Evolutionary conservation across 116 monocot genomes (phyloP).

Genomic region (Papilionanthe hybrid): DNA sequence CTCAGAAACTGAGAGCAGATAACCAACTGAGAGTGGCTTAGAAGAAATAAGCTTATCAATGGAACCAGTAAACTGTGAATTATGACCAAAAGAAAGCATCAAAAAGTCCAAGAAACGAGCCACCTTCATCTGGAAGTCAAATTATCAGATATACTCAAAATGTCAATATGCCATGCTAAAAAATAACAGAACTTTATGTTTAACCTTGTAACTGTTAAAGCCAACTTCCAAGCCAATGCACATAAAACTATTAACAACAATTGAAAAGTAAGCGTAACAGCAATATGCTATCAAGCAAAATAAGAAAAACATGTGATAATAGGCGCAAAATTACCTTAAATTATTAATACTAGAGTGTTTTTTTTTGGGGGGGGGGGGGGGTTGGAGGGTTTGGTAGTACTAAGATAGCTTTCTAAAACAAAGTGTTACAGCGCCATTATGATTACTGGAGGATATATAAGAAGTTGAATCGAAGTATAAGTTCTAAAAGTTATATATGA

Average conservation of each 20-base stretch:
- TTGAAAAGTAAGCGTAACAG: background rate
- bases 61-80: conserved; percentile 74
- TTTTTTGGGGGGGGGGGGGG: too few species aligned
- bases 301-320: background rate
- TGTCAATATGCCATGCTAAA: background rate
- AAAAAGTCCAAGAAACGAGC: conserved; percentile 57
- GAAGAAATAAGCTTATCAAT: conserved; percentile 62
- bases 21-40: conserved; percentile 77
- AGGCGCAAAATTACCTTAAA: background rate
- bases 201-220: background rate
- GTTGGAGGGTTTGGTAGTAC: too few species aligned
- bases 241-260: background rate
- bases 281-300: background rate
- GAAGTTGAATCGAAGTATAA: too few species aligned
- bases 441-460: background rate
- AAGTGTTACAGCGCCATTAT: background rate
- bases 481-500: too few species aligned
- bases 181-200: background rate
- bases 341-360: too few species aligned
- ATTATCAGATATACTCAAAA: conserved; percentile 10
- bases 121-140: conserved; percentile 42
- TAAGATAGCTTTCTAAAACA: background rate
- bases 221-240: background rate
- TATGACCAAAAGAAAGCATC: conserved; percentile 52
- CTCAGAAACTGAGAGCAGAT: conserved; percentile 82